phyloP scores from a whole-genome alignment of 106 monocot genomes.

The Platanthera guangdongensis region DNA sequence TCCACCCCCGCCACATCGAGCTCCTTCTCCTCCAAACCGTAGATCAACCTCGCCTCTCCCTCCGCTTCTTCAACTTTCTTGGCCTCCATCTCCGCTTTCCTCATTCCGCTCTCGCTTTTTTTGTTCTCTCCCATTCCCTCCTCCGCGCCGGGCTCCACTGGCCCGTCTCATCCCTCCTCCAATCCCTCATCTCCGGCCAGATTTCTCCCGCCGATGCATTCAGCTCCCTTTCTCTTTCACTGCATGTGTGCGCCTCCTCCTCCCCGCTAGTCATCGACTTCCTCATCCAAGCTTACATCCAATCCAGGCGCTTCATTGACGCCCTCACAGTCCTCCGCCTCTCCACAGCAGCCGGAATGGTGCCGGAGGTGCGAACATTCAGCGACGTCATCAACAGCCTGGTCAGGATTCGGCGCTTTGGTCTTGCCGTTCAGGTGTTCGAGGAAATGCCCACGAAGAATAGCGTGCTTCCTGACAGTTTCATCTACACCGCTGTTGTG shows the following conservation, averaged over 20 bases:
- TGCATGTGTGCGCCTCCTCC: not conserved
- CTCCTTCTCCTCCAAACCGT: constrained; percentile 34
- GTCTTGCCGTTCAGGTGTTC: constrained; percentile 36
- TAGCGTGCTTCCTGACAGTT: constrained; percentile 32
- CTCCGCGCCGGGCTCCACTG: constrained; percentile 32
- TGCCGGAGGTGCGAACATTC: constrained; percentile 31
- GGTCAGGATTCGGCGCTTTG: constrained; percentile 36
- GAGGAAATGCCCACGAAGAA: constrained; percentile 22
- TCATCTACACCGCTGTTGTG: constrained; percentile 47
- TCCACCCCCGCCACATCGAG: constrained; percentile 56
- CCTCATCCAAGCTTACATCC: constrained; percentile 26
- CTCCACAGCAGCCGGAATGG: constrained; percentile 9
- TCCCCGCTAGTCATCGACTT: constrained; percentile 20
- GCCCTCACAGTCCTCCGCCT: constrained; percentile 28
- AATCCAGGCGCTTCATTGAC: constrained; percentile 19
- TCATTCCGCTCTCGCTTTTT: constrained; percentile 53
- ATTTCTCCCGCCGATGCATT: constrained; percentile 16
- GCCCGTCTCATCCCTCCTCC: constrained; percentile 49
- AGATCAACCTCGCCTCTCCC: constrained; percentile 34
- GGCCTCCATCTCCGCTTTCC: constrained; percentile 46
- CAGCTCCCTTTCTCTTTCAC: constrained; percentile 10
- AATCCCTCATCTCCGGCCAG: constrained; percentile 33
- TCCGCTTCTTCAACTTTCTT: constrained; percentile 72
- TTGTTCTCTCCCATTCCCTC: constrained; percentile 40
- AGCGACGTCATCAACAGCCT: constrained; percentile 53